Base-by-base conservation (phyloP, 2,329 filamentous ascomycete genomes). In the Nigrospora sphaerica region DNA sequence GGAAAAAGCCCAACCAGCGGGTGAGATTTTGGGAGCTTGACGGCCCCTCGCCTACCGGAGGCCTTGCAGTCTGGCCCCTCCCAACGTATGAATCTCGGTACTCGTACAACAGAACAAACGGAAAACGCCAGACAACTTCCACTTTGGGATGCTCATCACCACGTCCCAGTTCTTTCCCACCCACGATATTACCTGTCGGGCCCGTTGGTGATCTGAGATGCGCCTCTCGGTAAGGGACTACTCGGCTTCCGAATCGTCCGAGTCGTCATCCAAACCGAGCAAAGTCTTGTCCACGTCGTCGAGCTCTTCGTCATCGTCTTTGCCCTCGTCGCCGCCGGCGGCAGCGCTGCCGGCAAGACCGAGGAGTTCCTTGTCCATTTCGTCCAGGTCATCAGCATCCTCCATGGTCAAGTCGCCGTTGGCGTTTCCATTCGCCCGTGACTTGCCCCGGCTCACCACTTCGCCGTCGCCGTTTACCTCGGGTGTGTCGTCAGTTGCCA, bases 351-450 rank as follows among this genome's bases (percentile, higher is more conserved):
- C 70, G 2, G 65, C 75, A 33, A 75, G 52, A 12, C 70, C 73
- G 4, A 75, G 57, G 13, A 74, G 59, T 44, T 78, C 77, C 55
- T 76, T 72, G 14, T 80, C 73, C 44, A 72, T 73, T 28, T 81
- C 77, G 46, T 78, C 77, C 48, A 80, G 68, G 39, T 73, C 73
- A 36, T 78, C 73, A 9, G 66, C 72, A 46, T 73, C 68, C 36
- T 70, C 65, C 62, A 69, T 68, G 19, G 65, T 64, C 34, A 72
- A 59, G 33, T 75, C 72, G 13, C 69, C 73, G 31, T 72, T 70
- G 6, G 54, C 52, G 34, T 66, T 63, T 32, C 62, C 64, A 32
- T 67, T 67, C 14, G 46, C 16, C 46, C 56, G 57, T 14, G 54
- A 52, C 47, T 54, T 58, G 45, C 60, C 52, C 16, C 52, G 52